Conservation (phyloP, 345 rosid genomes). For the Moricandia arvensis region DNA sequence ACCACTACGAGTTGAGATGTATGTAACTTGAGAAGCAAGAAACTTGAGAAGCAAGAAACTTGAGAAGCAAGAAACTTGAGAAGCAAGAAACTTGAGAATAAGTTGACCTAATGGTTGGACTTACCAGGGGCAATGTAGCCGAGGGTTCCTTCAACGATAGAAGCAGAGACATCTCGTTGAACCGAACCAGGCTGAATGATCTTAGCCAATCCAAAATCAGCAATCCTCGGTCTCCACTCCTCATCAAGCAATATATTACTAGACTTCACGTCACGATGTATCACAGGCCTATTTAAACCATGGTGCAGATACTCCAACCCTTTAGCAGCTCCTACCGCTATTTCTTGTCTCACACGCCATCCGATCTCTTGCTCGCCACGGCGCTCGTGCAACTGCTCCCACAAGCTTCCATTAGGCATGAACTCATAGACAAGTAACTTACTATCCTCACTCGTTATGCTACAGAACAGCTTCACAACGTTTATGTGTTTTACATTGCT, state of each 20-base stretch:
- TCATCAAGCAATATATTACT: slow-evolving; percentile 82
- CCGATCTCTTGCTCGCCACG: slow-evolving; percentile 47
- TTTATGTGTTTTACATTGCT: slow-evolving; percentile 81
- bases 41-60: not conserved
- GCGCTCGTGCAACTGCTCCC: slow-evolving; percentile 74
- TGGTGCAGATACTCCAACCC: slow-evolving; percentile 90
- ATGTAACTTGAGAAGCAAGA: slow-evolving; percentile 1
- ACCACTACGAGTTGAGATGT: no score
- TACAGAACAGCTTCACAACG: slow-evolving; percentile 79
- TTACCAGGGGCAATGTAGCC: slow-evolving; percentile 98
- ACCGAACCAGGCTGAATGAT: slow-evolving; percentile 47
- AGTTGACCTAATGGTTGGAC: not conserved
- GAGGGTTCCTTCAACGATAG: slow-evolving; percentile 63
- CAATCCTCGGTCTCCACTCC: slow-evolving; percentile 78
- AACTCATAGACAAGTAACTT: slow-evolving; percentile 85
- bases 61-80: not conserved
- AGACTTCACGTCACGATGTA: slow-evolving; percentile 85
- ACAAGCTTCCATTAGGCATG: slow-evolving; percentile 76
- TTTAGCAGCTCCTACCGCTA: slow-evolving; percentile 77
- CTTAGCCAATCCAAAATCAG: slow-evolving; percentile 90
- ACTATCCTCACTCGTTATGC: slow-evolving; percentile 85
- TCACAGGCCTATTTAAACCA: slow-evolving; percentile 65
- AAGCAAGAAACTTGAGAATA: slow-evolving; percentile 1
- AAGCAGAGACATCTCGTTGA: slow-evolving; percentile 51
- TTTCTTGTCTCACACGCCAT: slow-evolving; percentile 65